Evolutionary conservation across 768 basidiomycete genomes (phyloP), one percentile per base, ranked within the genome.

Genomic region (Xanthoconium purpureum): DNA sequence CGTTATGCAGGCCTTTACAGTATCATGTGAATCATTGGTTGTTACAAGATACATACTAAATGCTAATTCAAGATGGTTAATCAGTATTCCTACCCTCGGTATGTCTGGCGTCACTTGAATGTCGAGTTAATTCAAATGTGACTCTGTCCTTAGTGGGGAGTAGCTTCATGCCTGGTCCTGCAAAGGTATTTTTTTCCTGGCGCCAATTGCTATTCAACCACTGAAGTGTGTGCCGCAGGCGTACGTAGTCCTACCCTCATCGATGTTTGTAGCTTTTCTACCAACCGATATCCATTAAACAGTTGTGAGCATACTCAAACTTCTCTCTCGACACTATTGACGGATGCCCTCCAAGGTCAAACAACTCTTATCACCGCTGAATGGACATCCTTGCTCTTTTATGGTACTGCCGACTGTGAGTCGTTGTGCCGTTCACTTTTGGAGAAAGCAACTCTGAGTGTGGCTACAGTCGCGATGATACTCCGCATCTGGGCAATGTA

Each of bases 1-100:
- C 59, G 61, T 12, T 62, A 62, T 45, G 15, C 7, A 18, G 59
- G 54, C 2, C 37, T 57, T 17, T 45, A 15, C 8, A 17, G 2
- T n/a, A 1, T 62, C 29, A 12, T 12, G 59, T 62, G 29, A 47
- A 49, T 47, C n/a, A 5, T 6, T 29, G 24, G 4, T 49, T 4
- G 1, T 39, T 17, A 6, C 1, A 17, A n/a, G 12, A 15, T 12
- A 14, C 15, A 0, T 28, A 5, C n/a, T 38, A 15, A 13, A 20
- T 32, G 1, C 13, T 37, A 17, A 60, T 0, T n/a, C 12, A 4
- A 14, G n/a, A 12, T 37, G 6, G 15, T 33, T 14, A 12, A 18
- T 38, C 29, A 61, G 59, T 39, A 4, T 14, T 1, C 10, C 33
- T 14, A 11, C 6, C 5, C 20, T 60, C n/a, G 3, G 51, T 56